These are phyloP conservation scores for Diaporthe capsici DNA, from an alignment of 2,329 filamentous ascomycete genomes.

Conservation along the genomic window DNA sequence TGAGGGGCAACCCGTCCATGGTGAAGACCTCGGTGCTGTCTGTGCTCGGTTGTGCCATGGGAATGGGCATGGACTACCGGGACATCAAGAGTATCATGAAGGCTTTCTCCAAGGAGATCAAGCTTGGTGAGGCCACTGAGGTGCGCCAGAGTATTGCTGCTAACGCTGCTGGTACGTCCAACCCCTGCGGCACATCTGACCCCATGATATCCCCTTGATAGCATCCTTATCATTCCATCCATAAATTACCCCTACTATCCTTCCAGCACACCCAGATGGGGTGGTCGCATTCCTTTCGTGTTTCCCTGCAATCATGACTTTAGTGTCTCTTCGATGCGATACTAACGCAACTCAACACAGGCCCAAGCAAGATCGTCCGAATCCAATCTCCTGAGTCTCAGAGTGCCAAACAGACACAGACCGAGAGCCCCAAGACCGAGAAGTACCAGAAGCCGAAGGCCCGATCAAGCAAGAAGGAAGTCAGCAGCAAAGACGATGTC, in stretches of 20 bases:
- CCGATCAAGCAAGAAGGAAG: neutral
- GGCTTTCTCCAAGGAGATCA: neutral
- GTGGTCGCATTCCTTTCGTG: too few relatives aligned
- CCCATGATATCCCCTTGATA: neutral
- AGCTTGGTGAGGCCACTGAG: neutral
- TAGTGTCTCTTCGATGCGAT: neutral
- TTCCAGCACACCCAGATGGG: rapidly evolving
- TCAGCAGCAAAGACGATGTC: neutral
- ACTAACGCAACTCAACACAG: neutral
- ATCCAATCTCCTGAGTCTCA: neutral
- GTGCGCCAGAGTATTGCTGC: neutral
- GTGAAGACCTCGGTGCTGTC: neutral
- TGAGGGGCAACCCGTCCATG: neutral
- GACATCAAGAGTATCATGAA: neutral
- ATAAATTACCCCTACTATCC: rapidly evolving
- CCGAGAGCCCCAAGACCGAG: neutral
- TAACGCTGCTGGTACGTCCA: neutral
- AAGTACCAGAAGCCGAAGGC: neutral
- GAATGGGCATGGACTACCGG: neutral
- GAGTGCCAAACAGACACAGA: neutral
- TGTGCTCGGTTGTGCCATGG: neutral
- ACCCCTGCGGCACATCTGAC: too few relatives aligned
- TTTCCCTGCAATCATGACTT: too few relatives aligned
- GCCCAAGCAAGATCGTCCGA: neutral
- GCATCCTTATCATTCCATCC: neutral